Evolutionary conservation across 2,329 filamentous ascomycete genomes (phyloP), one percentile per base, ranked within the genome.

Genomic region (Graphilbum sp.): DNA sequence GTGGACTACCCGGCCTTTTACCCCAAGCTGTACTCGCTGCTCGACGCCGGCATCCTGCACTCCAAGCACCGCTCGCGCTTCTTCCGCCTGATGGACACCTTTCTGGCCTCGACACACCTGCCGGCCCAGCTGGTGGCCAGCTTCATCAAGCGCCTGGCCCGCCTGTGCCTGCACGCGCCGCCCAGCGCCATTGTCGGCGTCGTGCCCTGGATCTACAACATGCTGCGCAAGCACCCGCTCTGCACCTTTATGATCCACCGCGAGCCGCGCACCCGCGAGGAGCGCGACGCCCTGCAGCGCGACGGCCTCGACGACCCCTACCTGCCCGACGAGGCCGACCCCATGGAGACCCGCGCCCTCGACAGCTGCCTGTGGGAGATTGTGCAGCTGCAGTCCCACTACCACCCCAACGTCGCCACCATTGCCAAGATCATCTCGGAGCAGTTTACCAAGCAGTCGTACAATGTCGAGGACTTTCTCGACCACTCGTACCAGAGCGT

Each of bases 171-270:
- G n/a, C 77, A 83, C 51, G 87, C 85, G 0, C 88, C 92, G 3
- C 90, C 92, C 2, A 76, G 83, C 25, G 87, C 85, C 23, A 80
- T 96, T 38, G 87, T 96, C 15, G 79, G 77, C 38, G 76, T 94
- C 34, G 68, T 96, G 10, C 92, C 90, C 1, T 95, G 85, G 76
- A 77, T 88, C 37, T 98, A 98, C 65, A 98, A 98, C 58, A 69
- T 94, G 48, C 69, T 98, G 54, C 90, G 84, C 57, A 72, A 72
- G 46, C 90, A 98, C 54, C 88, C 88, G 1, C 75, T 78, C 1
- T 93, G 85, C 52, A 92, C 88, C 0, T 96, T 94, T 51, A 93
- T 98, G 86, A 73, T 98, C 47, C 92, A 98, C 56, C 76, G 90
- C 39, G 75, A 74, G 42, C 63, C 69, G 29, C 68, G 66, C 35